Base-by-base conservation (phyloP, 192 early-diverging fungal genomes). In the Geosiphon pyriformis region DNA sequence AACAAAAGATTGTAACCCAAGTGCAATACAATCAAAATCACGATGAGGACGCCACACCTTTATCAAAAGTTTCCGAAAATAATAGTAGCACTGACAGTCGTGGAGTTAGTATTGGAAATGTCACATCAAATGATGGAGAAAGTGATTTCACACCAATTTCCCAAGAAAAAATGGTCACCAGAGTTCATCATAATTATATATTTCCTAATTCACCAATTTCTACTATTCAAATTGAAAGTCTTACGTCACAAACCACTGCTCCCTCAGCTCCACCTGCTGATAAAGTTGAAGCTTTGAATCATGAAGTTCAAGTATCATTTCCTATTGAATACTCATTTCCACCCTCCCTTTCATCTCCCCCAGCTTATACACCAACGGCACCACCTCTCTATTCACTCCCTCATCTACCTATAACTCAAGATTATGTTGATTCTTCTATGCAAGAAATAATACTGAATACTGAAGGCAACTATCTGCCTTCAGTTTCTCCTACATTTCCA, bases 301-400 rank as follows among this genome's bases (percentile, higher is more conserved):
- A 25, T 6, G 6, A 27, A 30, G 8, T 58, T 15, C 17, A 58
- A 27, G 56, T 8, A 30, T 6, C 7, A 32, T 10, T 15, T 6
- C 22, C 6, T 17, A 22, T 4, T 23, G 10, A 23, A 31, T 2
- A 3, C 31, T 25, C 31, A 3, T 22, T 34, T 52, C 34, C 47
- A 23, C 1, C 29, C 34, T 47, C 26, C 26, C 47, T 15, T 31
- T 10, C 18, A 50, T 27, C 31, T 33, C 62, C 62, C 22, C 62
- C 62, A 15, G 62, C 62, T 23, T 65, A 65, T 35, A 37, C 62
- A 4, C 62, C 62, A 7, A 53, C 62, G 7, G 62, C 62, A 22
- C 62, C 62, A 10, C 50, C 62, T 12, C 20, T 54, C 6, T 54
- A 26, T 54, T 23, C 18, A 23, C 20, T 54, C 8, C 46, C 6